Evolutionary conservation across 257 asterid genomes (phyloP), one percentile per base, ranked within the genome.

Genomic region (Nicotiana benthamiana): DNA sequence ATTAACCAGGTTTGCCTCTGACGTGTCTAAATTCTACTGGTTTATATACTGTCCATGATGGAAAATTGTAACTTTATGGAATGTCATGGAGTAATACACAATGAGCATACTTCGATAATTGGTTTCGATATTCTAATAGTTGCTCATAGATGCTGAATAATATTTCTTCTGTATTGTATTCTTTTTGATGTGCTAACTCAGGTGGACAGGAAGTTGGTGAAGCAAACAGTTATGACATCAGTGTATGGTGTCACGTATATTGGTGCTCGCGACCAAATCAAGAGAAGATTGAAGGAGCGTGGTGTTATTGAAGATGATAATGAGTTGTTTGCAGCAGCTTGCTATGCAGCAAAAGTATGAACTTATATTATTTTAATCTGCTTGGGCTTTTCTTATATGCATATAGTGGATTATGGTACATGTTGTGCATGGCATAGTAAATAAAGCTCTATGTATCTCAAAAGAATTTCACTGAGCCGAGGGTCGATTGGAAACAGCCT

Each of bases 161-260:
- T 74, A 74, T 48, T 24, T 15, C 40, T 24, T 72, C 61, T 46
- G 36, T 72, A 72, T 40, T 6, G 0, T 36, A 3, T 15, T 72
- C 43, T 53, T 26, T 80, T 27, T 66, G n/a, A 68, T 72, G 84
- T 64, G 66, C 83, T 59, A 48, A 70, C 77, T 53, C 91, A 96
- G 99, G 99, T 96, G 83, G 98, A 96, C 74, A 88, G 99, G 84
- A 96, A 96, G 87, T 91, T 96, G 86, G 99, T 96, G 75, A 96
- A 96, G 90, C 99, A 96, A 89, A 96, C 99, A 9, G 99, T 96
- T 85, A 96, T 96, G 99, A 96, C 99, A 43, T 93, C 98, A 64
- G 99, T 96, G 10, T 96, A 96, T 77, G 99, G 99, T 70, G 99
- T 96, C 88, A 96, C 98, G 6, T 96, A 92, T 77, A 88, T 93